A percentile compares a stretch with the other conserved stretches of the same genome.
Evolutionary conservation across 1,284 basidiomycete species (phyloP).

Genomic region (Chondrostereum purpureum): DNA sequence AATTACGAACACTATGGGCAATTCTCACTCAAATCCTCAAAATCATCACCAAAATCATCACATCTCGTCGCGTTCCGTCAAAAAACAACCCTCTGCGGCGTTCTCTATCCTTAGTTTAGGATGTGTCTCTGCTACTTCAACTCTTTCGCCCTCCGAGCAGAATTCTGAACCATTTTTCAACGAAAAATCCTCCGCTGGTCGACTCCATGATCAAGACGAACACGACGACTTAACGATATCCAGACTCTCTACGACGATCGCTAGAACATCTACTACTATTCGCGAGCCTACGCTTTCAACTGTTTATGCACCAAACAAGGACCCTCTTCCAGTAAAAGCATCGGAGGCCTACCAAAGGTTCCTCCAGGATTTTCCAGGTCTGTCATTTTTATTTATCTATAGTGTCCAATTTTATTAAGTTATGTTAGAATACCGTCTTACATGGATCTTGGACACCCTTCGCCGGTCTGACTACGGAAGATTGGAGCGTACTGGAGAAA

Average conservation of each 20-base stretch:
- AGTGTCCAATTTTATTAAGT: not conserved
- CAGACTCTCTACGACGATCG: not conserved
- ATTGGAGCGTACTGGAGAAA: slow-evolving; percentile 55
- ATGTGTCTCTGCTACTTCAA: slow-evolving; percentile 28
- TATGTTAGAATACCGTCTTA: slow-evolving; percentile 43
- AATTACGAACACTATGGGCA: slow-evolving; percentile 34
- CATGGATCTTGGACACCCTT: slow-evolving; percentile 65
- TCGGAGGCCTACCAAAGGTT: slow-evolving; percentile 14
- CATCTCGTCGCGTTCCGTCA: slow-evolving; percentile 19
- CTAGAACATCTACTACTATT: not conserved
- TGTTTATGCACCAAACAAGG: not conserved
- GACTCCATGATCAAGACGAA: not conserved
- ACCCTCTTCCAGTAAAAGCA: not conserved
- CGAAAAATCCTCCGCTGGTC: too few species aligned
- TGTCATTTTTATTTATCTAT: slow-evolving; percentile 2
- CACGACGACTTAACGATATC: too few species aligned
- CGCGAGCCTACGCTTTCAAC: not conserved
- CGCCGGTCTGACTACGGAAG: slow-evolving; percentile 63
- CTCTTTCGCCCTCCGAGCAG: slow-evolving; percentile 23
- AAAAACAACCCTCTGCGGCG: slow-evolving; percentile 26
- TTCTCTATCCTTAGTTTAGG: slow-evolving; percentile 31
- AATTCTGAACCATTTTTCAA: slow-evolving; percentile 14
- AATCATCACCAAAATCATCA: slow-evolving; percentile 17
- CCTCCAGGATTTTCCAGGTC: slow-evolving; percentile 26
- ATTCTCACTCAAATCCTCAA: slow-evolving; percentile 28